phyloP scores from a whole-genome alignment of 306 rosid genomes.

The Glycine tomentella region DNA sequence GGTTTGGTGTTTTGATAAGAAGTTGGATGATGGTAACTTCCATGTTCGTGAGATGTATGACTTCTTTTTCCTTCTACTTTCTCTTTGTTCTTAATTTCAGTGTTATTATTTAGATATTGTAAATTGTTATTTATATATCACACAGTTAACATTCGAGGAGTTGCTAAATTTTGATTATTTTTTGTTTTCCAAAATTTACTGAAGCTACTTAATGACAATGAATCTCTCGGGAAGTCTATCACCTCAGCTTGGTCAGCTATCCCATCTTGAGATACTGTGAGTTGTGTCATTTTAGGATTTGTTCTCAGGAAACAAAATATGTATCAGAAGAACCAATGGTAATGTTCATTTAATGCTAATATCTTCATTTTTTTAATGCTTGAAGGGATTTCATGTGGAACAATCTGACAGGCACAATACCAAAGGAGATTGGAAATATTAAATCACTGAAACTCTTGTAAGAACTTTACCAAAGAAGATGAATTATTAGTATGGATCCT shows the following conservation, averaged over 20 bases:
- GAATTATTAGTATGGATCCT: slow-evolving; percentile 42
- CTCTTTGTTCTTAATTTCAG: slow-evolving; percentile 18
- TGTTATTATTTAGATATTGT: neutral
- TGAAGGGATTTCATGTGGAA: slow-evolving; percentile 94
- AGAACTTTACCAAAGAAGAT: slow-evolving; percentile 51
- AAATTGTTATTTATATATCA: neutral
- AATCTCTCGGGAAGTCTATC: slow-evolving; percentile 77
- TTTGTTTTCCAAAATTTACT: slow-evolving; percentile 44
- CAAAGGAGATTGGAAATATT: slow-evolving; percentile 82
- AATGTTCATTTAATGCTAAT: slow-evolving; percentile 47
- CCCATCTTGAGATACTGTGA: slow-evolving; percentile 70
- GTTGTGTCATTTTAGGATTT: slow-evolving; percentile 43
- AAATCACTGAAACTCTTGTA: slow-evolving; percentile 72
- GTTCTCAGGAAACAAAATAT: slow-evolving; percentile 15
- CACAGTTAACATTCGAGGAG: neutral
- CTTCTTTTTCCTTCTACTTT: slow-evolving; percentile 26
- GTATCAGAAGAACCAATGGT: slow-evolving; percentile 1
- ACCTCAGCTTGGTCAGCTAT: slow-evolving; percentile 77
- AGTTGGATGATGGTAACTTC: slow-evolving; percentile 60
- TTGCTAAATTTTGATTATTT: slow-evolving; percentile 21
- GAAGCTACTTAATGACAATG: slow-evolving; percentile 68
- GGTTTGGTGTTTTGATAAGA: slow-evolving; percentile 55
- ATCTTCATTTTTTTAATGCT: slow-evolving; percentile 41
- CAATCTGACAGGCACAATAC: slow-evolving; percentile 71
- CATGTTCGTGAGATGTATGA: slow-evolving; percentile 76